A percentile compares a stretch with the other conserved stretches of the same genome.
Conservation (phyloP, 352 stramenopile genomes). For the Phytophthora europaea region DNA sequence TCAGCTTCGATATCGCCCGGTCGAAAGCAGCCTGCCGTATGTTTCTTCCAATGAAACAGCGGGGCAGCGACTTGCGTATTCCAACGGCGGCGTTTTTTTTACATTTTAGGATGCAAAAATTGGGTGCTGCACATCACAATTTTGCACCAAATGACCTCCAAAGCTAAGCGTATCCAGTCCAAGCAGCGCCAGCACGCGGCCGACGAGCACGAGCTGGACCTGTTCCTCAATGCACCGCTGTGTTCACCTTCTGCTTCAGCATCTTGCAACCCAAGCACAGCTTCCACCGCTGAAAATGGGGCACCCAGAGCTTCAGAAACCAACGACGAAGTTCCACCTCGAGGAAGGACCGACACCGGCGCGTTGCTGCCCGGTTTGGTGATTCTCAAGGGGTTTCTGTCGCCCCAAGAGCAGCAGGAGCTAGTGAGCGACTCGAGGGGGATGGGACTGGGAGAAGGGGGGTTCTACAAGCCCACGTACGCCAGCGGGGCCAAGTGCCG, state of each 20-base stretch:
- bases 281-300: constrained; percentile 23
- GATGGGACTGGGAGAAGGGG: constrained; percentile 53
- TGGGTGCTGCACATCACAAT: not conserved
- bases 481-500: constrained; percentile 77
- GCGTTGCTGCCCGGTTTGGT: constrained; percentile 72
- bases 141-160: constrained; percentile 34
- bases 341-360: constrained; percentile 29
- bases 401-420: constrained; percentile 58
- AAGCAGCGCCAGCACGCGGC: constrained; percentile 58
- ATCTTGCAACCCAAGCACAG: not conserved
- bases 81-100: no score
- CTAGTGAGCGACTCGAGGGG: constrained; percentile 62
- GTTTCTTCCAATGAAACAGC: no score
- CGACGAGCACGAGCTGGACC: constrained; percentile 72
- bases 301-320: constrained; percentile 3
- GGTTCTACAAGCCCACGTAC: constrained; percentile 79
- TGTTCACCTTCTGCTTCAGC: not conserved
- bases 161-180: constrained; percentile 59
- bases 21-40: no score
- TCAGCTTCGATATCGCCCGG: no score
- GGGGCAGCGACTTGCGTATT: no score
- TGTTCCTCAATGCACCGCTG: constrained; percentile 52
- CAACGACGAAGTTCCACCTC: constrained; percentile 15
- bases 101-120: no score
- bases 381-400: constrained; percentile 66